Percentiles rank a stretch among this genome's conserved stretches.
Conservation (phyloP, 148 eudicot genomes). For the Heliosperma pusillum region DNA sequence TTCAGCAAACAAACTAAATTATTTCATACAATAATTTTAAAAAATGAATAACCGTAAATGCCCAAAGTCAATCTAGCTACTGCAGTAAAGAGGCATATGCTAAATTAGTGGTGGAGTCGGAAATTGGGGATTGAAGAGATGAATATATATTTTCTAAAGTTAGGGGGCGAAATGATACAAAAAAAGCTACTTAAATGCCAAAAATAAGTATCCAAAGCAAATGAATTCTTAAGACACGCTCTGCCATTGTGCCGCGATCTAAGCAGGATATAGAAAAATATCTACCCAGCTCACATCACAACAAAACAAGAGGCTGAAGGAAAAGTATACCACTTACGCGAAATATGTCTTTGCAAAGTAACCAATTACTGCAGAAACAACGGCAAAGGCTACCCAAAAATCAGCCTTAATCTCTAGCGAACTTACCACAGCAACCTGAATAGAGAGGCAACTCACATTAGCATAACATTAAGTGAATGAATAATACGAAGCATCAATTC, state of each 20-base stretch:
- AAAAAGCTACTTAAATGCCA: too few relatives aligned
- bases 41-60: not conserved
- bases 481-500: not conserved
- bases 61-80: not conserved
- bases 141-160: too few relatives aligned
- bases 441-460: conserved; percentile 1
- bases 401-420: conserved; percentile 78
- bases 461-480: not conserved
- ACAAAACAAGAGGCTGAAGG: conserved; percentile 1
- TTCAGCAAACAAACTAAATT: not conserved
- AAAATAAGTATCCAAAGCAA: too few relatives aligned
- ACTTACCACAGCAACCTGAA: conserved; percentile 80
- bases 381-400: conserved; percentile 79
- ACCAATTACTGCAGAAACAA: conserved; percentile 76
- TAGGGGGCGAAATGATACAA: too few relatives aligned
- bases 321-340: conserved; percentile 48
- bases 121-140: too few relatives aligned
- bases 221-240: too few relatives aligned
- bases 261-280: too few relatives aligned
- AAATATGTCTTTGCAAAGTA: conserved; percentile 94
- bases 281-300: not conserved
- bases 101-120: too few relatives aligned
- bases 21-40: not conserved
- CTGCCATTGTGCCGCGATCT: too few relatives aligned
- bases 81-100: too few relatives aligned